Evolutionary conservation across 75 land plant genomes (phyloP).

Genomic region (Ceratopteris richardii): DNA sequence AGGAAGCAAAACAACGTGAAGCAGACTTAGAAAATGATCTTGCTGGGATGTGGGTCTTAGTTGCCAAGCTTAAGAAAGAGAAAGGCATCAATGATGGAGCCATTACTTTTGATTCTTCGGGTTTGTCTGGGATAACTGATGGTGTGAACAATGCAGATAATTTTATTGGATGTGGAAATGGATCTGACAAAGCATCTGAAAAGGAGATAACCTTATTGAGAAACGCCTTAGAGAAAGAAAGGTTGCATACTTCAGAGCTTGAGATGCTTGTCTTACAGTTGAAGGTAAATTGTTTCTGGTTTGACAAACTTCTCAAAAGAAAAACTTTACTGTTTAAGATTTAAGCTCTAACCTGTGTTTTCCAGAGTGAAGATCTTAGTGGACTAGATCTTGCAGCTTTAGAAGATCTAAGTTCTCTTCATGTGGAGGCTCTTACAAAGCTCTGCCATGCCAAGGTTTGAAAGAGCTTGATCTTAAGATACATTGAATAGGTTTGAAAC

Average conservation of each 20-base stretch:
- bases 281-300: slow-evolving; percentile 32
- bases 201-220: slow-evolving; percentile 24
- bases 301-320: background rate
- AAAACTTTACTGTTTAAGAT: background rate
- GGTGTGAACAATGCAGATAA: slow-evolving; percentile 22
- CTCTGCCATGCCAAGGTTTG: slow-evolving; percentile 61
- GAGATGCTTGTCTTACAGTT: slow-evolving; percentile 43
- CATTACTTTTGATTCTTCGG: background rate
- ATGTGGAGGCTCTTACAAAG: slow-evolving; percentile 60
- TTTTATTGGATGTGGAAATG: slow-evolving; percentile 10
- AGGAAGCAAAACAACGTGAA: slow-evolving; percentile 51
- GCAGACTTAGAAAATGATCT: slow-evolving; percentile 65
- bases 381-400: slow-evolving; percentile 38
- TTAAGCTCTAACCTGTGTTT: background rate
- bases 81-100: slow-evolving; percentile 8
- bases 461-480: background rate
- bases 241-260: slow-evolving; percentile 36
- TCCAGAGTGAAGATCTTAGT: slow-evolving; percentile 43
- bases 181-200: slow-evolving; percentile 26
- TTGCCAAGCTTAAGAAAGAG: slow-evolving; percentile 49
- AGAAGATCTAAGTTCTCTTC: slow-evolving; percentile 56
- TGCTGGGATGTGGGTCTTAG: slow-evolving; percentile 69
- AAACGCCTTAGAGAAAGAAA: slow-evolving; percentile 33
- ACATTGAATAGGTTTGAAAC: background rate
- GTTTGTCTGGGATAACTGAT: background rate